Evolutionary conservation across 2,329 filamentous ascomycete genomes (phyloP).

Genomic region (Talaromyces sp.): DNA sequence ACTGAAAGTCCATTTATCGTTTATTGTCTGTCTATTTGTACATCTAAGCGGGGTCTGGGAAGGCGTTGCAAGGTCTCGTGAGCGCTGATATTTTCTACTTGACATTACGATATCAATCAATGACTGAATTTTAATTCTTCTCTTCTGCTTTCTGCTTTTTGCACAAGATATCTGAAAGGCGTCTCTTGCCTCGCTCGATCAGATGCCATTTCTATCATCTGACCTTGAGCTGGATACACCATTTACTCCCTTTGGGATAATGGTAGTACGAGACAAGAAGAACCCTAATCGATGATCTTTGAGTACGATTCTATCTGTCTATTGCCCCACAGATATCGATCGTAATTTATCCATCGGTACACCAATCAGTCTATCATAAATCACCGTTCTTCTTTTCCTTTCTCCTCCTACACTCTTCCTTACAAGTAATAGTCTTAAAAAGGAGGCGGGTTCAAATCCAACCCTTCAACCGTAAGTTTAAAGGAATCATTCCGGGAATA

Average conservation of each 20-base stretch:
- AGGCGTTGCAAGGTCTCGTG: constrained; percentile 10
- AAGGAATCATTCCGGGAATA: constrained; percentile 72
- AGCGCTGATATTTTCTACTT: not conserved
- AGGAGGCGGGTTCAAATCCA: constrained; percentile 57
- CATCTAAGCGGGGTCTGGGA: constrained; percentile 13
- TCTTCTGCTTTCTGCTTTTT: too few relatives aligned
- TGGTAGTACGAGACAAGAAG: constrained; percentile 45
- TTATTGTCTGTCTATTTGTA: constrained; percentile 1
- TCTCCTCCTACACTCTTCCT: not conserved
- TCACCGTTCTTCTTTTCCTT: not conserved
- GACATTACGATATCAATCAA: constrained; percentile 2
- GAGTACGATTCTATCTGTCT: constrained; percentile 45
- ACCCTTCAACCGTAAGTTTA: constrained; percentile 53
- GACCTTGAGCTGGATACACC: constrained; percentile 41
- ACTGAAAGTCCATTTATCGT: constrained; percentile 30
- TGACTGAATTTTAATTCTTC: not conserved
- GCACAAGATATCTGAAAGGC: not conserved
- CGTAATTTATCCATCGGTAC: constrained; percentile 46
- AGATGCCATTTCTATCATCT: constrained; percentile 26
- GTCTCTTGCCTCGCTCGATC: constrained; percentile 52
- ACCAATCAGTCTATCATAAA: constrained; percentile 16
- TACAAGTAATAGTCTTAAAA: not conserved
- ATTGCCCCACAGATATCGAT: constrained; percentile 30
- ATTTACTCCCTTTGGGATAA: constrained; percentile 11
- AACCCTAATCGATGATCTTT: constrained; percentile 41